Evolutionary conservation across 2,329 filamentous ascomycete species (phyloP).

Genomic region (Trichoderma aggressivum): DNA sequence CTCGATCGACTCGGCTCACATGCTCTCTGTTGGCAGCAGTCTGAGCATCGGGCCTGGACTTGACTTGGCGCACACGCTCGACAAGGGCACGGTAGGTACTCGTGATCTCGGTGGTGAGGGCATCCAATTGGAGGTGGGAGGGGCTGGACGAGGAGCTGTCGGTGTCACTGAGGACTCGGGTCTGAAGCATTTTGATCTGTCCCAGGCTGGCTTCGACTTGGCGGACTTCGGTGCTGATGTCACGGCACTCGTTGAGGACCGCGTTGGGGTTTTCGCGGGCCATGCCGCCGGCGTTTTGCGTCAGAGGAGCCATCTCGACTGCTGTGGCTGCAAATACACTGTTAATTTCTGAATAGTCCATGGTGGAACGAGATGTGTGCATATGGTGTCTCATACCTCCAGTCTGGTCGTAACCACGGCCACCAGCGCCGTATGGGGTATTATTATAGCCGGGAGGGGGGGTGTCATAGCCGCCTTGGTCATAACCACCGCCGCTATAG

Average conservation of each 20-base stretch:
- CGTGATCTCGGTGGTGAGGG: slow-evolving; percentile 76
- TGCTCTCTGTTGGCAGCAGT: slow-evolving; percentile 73
- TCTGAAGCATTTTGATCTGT: slow-evolving; percentile 68
- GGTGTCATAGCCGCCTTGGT: slow-evolving; percentile 21
- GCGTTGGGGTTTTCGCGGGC: slow-evolving; percentile 62
- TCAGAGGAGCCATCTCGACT: slow-evolving; percentile 70
- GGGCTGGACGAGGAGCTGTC: slow-evolving; percentile 66
- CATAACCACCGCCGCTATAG: slow-evolving; percentile 23
- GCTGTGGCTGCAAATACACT: slow-evolving; percentile 38
- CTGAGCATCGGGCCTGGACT: slow-evolving; percentile 73
- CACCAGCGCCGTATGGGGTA: slow-evolving; percentile 25
- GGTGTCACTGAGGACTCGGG: slow-evolving; percentile 68
- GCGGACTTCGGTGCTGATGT: slow-evolving; percentile 74
- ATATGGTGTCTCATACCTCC: slow-evolving; percentile 27
- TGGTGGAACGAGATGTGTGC: neutral
- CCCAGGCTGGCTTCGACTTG: slow-evolving; percentile 69
- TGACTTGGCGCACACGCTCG: slow-evolving; percentile 75
- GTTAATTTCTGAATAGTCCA: neutral
- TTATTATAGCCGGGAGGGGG: slow-evolving; percentile 15
- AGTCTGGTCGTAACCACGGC: slow-evolving; percentile 25
- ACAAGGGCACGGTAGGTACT: slow-evolving; percentile 75
- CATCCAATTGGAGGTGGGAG: slow-evolving; percentile 67
- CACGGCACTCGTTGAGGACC: slow-evolving; percentile 79
- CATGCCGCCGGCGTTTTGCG: slow-evolving; percentile 48
- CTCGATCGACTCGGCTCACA: slow-evolving; percentile 74